Conservation (phyloP, 2,329 filamentous ascomycete species). For the Westerdykella ornata region DNA sequence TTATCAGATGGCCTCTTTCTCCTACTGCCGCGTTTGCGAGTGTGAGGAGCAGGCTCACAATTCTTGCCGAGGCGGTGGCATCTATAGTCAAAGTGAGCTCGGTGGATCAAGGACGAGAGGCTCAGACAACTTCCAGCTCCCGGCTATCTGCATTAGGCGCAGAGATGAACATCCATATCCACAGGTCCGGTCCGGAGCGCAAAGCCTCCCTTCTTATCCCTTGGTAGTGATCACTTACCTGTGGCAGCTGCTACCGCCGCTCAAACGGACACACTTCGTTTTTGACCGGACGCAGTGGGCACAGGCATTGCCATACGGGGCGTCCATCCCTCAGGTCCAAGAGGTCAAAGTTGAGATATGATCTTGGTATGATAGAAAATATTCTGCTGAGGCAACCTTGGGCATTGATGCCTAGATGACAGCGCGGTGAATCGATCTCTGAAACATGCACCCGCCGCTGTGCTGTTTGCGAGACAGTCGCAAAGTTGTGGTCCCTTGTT, state of each 20-base stretch:
- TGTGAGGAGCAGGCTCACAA: slow-evolving; percentile 9
- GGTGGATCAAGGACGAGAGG: slow-evolving; percentile 14
- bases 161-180: slow-evolving; percentile 5
- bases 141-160: no score
- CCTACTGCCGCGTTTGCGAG: slow-evolving; percentile 7
- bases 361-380: no score
- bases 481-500: no score
- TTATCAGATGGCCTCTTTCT: slow-evolving; percentile 4
- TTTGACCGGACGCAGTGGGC: slow-evolving; percentile 20
- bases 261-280: slow-evolving; percentile 17
- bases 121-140: no score
- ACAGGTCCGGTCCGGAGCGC: no score
- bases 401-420: no score
- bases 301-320: slow-evolving; percentile 23
- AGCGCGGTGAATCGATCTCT: no score
- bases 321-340: no score
- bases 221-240: slow-evolving; percentile 12
- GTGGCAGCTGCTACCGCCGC: slow-evolving; percentile 13
- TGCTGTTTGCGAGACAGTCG: no score
- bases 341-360: no score
- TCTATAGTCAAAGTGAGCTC: slow-evolving; percentile 5
- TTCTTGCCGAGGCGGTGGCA: slow-evolving; percentile 17
- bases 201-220: neutral
- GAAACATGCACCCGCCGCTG: no score
- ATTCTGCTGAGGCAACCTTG: no score